These are phyloP conservation scores for Fusarium sp. DNA, from an alignment of 2,329 filamentous ascomycete genomes.

Conservation along the genomic window DNA sequence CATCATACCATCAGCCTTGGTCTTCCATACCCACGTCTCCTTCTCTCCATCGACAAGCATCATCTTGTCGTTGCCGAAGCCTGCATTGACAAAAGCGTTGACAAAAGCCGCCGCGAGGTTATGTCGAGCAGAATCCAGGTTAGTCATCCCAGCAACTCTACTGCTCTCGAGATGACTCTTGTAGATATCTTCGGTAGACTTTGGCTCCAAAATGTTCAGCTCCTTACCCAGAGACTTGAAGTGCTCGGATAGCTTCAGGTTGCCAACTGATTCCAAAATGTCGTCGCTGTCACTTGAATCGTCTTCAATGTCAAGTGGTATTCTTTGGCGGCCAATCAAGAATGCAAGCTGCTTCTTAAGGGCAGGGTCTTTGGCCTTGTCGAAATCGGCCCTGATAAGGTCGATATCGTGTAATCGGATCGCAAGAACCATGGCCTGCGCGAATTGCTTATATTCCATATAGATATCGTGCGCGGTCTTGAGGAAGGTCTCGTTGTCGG, in stretches of 20 bases:
- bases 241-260: slow-evolving; percentile 87
- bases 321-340: slow-evolving; percentile 90
- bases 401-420: slow-evolving; percentile 91
- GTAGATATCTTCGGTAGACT: slow-evolving; percentile 98
- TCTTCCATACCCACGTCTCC: slow-evolving; percentile 98
- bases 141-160: slow-evolving; percentile 90
- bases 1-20: slow-evolving; percentile 97
- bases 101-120: slow-evolving; percentile 97
- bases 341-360: slow-evolving; percentile 95
- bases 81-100: slow-evolving; percentile 96
- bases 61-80: slow-evolving; percentile 96
- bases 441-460: slow-evolving; percentile 89
- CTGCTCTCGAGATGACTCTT: slow-evolving; percentile 98
- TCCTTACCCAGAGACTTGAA: slow-evolving; percentile 96
- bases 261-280: slow-evolving; percentile 85
- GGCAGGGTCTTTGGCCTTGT: slow-evolving; percentile 81
- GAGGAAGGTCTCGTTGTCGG: slow-evolving; percentile 96
- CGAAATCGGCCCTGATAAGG: slow-evolving; percentile 85
- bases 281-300: slow-evolving; percentile 78
- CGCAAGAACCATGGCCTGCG: slow-evolving; percentile 92
- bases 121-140: slow-evolving; percentile 94
- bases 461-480: slow-evolving; percentile 94
- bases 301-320: slow-evolving; percentile 78
- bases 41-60: slow-evolving; percentile 93
- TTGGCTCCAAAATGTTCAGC: slow-evolving; percentile 95